A percentile compares a stretch with the other conserved stretches of the same genome.
Evolutionary conservation across 1,139 yeast genomes (phyloP).

Genomic region (Geotrichum citri-aurantii): DNA sequence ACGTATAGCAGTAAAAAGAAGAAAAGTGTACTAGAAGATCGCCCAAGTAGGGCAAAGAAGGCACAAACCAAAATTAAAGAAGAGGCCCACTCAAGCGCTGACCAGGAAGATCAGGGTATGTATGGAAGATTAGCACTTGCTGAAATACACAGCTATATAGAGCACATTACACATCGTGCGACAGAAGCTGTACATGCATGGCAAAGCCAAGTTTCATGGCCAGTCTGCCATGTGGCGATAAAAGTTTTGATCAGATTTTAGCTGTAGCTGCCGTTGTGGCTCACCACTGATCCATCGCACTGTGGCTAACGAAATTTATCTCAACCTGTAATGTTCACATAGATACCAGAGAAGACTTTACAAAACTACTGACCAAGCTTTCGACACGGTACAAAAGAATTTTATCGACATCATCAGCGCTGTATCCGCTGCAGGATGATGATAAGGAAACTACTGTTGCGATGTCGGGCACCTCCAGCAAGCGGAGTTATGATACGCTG

Average conservation of each 20-base stretch:
- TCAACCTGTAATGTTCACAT: not conserved
- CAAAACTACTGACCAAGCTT: not conserved
- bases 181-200: not conserved
- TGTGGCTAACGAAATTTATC: not conserved
- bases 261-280: not conserved
- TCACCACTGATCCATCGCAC: not conserved
- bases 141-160: not conserved
- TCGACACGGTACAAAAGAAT: constrained; percentile 2
- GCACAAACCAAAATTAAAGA: not conserved
- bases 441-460: not conserved
- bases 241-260: not conserved
- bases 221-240: not conserved
- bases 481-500: constrained; percentile 6
- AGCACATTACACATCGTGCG: not conserved
- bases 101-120: not conserved
- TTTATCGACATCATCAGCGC: not conserved
- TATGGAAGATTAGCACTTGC: not conserved
- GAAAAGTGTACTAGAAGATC: not conserved
- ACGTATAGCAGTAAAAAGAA: not conserved
- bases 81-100: not conserved
- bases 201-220: not conserved
- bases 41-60: not conserved
- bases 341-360: constrained; percentile 3
- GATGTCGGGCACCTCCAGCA: not conserved
- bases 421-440: not conserved